Conservation (phyloP, 345 rosid species). For the Adansonia digitata region DNA sequence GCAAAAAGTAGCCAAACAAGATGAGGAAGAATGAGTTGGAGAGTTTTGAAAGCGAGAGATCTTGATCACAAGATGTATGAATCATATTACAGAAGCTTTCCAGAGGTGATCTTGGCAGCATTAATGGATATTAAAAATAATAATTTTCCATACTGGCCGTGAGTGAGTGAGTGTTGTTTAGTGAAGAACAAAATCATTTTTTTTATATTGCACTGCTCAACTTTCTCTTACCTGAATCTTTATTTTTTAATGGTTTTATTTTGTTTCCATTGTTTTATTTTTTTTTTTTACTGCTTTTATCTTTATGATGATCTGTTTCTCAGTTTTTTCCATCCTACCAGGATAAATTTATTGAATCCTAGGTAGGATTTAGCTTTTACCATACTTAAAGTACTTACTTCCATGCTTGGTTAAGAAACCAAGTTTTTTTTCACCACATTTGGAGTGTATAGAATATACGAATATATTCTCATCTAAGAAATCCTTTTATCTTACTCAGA, state of each 20-base stretch:
- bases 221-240: constrained; percentile 26
- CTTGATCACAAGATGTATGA: constrained; percentile 24
- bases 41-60: constrained; percentile 19
- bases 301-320: too few species aligned
- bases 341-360: constrained; percentile 34
- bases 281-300: too few species aligned
- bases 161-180: constrained; percentile 34
- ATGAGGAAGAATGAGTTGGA: constrained; percentile 15
- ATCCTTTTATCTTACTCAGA: too few species aligned
- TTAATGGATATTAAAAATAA: constrained; percentile 17
- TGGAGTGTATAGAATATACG: constrained; percentile 9
- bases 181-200: constrained; percentile 20
- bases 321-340: background rate
- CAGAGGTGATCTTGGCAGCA: constrained; percentile 32
- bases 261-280: constrained; percentile 5
- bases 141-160: constrained; percentile 33
- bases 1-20: constrained; percentile 1
- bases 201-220: constrained; percentile 3
- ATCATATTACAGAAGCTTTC: constrained; percentile 26
- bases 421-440: constrained; percentile 31
- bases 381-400: constrained; percentile 16
- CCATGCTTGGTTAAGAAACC: constrained; percentile 36
- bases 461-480: too few species aligned
- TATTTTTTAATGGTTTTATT: background rate
- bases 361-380: constrained; percentile 29